Evolutionary conservation across 805 yeast species (phyloP).

Genomic region (Starmerella ratchasimensis): DNA sequence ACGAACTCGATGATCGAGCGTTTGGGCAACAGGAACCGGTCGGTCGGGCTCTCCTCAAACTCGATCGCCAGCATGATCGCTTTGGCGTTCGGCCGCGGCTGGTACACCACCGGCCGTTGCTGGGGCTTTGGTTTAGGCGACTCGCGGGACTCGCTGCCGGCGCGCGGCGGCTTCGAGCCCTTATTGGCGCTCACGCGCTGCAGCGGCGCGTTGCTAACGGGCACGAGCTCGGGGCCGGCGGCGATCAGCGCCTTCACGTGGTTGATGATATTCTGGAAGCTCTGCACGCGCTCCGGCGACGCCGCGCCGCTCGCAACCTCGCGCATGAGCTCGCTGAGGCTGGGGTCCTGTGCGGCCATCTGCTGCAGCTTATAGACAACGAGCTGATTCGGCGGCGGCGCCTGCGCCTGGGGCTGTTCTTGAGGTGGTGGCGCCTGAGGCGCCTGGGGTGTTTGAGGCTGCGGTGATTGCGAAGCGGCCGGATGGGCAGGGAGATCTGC

Average conservation of each 20-base stretch:
- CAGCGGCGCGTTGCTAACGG: too few relatives aligned
- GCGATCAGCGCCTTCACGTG: constrained; percentile 40
- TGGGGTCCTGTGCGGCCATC: constrained; percentile 61
- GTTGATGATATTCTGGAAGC: constrained; percentile 68
- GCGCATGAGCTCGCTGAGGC: constrained; percentile 61
- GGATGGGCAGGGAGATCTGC: not conserved
- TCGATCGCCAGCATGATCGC: constrained; percentile 57
- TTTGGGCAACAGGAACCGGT: constrained; percentile 62
- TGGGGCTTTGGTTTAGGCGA: constrained; percentile 3
- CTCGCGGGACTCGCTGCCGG: too few relatives aligned
- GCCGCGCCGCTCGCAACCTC: constrained; percentile 78
- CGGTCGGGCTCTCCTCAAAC: constrained; percentile 63
- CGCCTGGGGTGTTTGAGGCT: not conserved
- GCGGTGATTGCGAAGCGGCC: not conserved
- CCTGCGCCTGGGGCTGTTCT: not conserved
- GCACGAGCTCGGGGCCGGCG: constrained; percentile 13
- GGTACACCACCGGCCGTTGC: constrained; percentile 8
- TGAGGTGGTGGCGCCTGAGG: not conserved
- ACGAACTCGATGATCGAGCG: constrained; percentile 53
- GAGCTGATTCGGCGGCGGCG: constrained; percentile 37
- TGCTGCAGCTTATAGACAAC: constrained; percentile 77
- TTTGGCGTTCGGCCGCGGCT: constrained; percentile 12
- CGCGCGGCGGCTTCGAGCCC: too few relatives aligned
- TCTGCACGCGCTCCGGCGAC: constrained; percentile 50
- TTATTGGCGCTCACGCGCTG: too few relatives aligned